Conservation (phyloP, 106 monocot genomes). For the Ottelia alismoides region DNA sequence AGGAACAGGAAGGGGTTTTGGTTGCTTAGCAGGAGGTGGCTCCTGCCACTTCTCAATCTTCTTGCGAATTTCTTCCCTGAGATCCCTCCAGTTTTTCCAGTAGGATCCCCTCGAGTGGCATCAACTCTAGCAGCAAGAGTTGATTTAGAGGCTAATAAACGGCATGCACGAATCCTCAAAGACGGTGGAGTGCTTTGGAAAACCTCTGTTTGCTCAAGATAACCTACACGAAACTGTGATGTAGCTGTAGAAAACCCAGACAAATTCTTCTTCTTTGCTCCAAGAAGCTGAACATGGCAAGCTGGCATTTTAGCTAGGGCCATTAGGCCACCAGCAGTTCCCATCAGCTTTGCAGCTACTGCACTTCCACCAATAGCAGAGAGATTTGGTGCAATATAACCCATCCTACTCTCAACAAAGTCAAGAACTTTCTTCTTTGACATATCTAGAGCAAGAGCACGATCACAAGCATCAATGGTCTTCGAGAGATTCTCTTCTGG, state of each 20-base stretch:
- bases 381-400: conserved; percentile 75
- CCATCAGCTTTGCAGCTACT: conserved; percentile 63
- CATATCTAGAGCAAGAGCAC: conserved; percentile 58
- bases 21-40: too few species aligned
- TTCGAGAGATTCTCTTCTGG: conserved; percentile 54
- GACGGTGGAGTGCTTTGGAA: conserved; percentile 61
- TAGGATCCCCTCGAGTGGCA: conserved; percentile 56
- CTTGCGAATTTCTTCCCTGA: conserved; percentile 50
- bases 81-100: conserved; percentile 49
- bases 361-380: conserved; percentile 71
- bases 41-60: too few species aligned
- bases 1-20: too few species aligned
- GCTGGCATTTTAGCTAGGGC: conserved; percentile 81
- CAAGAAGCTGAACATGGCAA: conserved; percentile 72
- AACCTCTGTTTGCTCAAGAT: conserved; percentile 65
- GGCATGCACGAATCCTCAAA: conserved; percentile 49
- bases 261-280: too few species aligned
- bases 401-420: too few species aligned
- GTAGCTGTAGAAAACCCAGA: too few species aligned
- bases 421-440: too few species aligned
- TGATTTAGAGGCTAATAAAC: conserved; percentile 58
- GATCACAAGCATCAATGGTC: conserved; percentile 69
- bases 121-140: too few species aligned
- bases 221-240: conserved; percentile 60
- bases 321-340: too few species aligned